A percentile compares a stretch with the other conserved stretches of the same genome.
Evolutionary conservation across 805 yeast genomes (phyloP).

Genomic region (Spathaspora boniae): DNA sequence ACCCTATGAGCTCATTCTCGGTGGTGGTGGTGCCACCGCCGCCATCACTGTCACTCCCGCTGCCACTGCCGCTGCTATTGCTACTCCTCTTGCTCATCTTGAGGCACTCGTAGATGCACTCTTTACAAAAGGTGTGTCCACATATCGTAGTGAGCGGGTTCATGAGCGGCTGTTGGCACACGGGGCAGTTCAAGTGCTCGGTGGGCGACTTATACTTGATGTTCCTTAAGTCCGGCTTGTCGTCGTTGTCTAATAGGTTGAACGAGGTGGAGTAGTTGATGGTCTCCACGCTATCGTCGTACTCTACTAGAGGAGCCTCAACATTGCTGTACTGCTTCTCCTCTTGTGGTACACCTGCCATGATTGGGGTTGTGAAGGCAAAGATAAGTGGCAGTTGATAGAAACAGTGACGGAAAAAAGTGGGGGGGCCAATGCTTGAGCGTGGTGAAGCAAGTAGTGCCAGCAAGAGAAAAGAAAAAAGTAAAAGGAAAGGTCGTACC

Average conservation of each 20-base stretch:
- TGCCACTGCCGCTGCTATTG: constrained; percentile 1
- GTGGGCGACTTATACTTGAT: constrained; percentile 26
- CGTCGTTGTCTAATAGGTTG: constrained; percentile 7
- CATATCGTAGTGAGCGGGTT: constrained; percentile 61
- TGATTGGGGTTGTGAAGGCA: no score
- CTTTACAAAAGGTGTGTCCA: constrained; percentile 65
- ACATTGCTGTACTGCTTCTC: background rate
- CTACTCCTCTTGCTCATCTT: constrained; percentile 26
- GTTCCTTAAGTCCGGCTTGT: constrained; percentile 27
- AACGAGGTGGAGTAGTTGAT: constrained; percentile 6
- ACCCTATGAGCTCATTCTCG: constrained; percentile 14
- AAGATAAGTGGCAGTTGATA: no score
- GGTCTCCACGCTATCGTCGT: constrained; percentile 6
- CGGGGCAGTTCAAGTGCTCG: constrained; percentile 49
- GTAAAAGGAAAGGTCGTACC: constrained; percentile 57
- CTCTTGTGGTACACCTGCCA: background rate
- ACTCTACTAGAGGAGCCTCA: constrained; percentile 2
- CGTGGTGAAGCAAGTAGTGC: no score
- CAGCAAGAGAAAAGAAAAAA: no score
- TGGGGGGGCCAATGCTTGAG: no score
- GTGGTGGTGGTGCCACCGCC: constrained; percentile 1
- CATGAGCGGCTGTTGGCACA: constrained; percentile 64
- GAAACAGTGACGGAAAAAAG: no score
- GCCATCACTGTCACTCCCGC: background rate
- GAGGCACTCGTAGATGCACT: constrained; percentile 48